These are phyloP conservation scores for Leishmania arabica DNA, from an alignment of 208 protist species.

Conservation along the genomic window DNA sequence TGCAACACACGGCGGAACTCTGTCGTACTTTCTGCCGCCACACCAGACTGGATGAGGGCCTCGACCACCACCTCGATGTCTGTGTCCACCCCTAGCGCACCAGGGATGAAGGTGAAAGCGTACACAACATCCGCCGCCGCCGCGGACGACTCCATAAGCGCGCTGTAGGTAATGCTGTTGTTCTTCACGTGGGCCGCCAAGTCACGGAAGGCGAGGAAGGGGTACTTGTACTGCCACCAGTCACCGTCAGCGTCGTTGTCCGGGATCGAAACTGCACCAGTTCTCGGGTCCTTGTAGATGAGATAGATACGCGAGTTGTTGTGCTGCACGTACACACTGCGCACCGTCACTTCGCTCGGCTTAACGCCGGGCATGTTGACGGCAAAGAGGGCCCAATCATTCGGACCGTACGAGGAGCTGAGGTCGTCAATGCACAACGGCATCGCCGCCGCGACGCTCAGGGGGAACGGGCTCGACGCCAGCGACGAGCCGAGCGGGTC, in stretches of 20 bases:
- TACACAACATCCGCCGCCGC: slow-evolving; percentile 40
- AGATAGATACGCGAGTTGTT: slow-evolving; percentile 59
- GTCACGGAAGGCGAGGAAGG: slow-evolving; percentile 81
- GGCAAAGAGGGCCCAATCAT: slow-evolving; percentile 77
- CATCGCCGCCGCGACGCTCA: slow-evolving; percentile 34
- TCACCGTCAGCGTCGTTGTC: slow-evolving; percentile 14
- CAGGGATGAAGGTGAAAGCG: slow-evolving; percentile 82
- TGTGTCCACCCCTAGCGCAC: slow-evolving; percentile 46
- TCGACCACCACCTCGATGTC: slow-evolving; percentile 69
- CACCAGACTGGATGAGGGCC: slow-evolving; percentile 39
- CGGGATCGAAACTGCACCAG: slow-evolving; percentile 38
- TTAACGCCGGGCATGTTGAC: slow-evolving; percentile 51
- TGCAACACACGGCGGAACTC: slow-evolving; percentile 68
- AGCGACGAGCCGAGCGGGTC: slow-evolving; percentile 80
- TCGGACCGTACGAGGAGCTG: slow-evolving; percentile 78
- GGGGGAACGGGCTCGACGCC: slow-evolving; percentile 55
- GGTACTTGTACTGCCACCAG: slow-evolving; percentile 77
- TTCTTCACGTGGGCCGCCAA: slow-evolving; percentile 41
- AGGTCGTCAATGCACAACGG: slow-evolving; percentile 72
- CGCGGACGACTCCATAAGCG: slow-evolving; percentile 25
- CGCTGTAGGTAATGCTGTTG: slow-evolving; percentile 46
- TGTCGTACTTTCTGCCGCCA: slow-evolving; percentile 27
- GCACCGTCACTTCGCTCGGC: slow-evolving; percentile 45
- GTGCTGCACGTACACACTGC: slow-evolving; percentile 47
- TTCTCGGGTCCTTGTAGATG: slow-evolving; percentile 59